Evolutionary conservation across 208 protist species (phyloP), one percentile per base, ranked within the genome.

Genomic region (Leptomonas seymouri): DNA sequence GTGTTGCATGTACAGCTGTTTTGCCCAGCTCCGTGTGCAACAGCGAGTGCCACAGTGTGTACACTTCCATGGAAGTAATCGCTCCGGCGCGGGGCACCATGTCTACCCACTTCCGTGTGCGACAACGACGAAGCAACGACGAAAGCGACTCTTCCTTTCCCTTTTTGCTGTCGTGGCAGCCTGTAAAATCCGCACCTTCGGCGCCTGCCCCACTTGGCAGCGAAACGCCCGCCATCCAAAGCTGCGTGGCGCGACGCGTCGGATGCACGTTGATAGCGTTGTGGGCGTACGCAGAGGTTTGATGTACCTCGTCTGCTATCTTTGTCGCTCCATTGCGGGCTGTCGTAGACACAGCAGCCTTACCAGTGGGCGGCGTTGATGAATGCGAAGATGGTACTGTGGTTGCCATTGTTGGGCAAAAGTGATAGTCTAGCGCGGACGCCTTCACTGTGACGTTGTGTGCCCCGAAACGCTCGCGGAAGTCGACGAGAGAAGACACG

Each of bases 181-280:
- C 2, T 20, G 25, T 5, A 28, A 1, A 30, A 44, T 67, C 21
- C 39, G 20, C 8, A 23, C 55, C 14, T 23, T 14, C 23, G 49
- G 4, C 31, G 57, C 25, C 42, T 27, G 18, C 28, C 18, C 54
- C 21, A 39, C 56, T 30, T 49, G 71, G 71, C 41, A 71, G 39
- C 4, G 42, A 42, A 31, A 77, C 64, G 12, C 71, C 71, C 25
- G 57, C 71, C 51, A 71, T 62, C 71, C 71, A 77, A 9, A 77
- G 62, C n/a, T 77, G 71, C 2, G 64, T 66, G 39, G 49, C 71
- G 25, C 71, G 56, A 0, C 71, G 71, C 45, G 74, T 65, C 2
- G 67, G 66, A 41, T 80, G 67, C 44, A 73, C 74, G 61, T 74
- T 74, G 54, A 74, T 36, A 23, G 74, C 74, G 55, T 73, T 74